Conservation (phyloP, 345 rosid genomes). For the Citrus reticulata region DNA sequence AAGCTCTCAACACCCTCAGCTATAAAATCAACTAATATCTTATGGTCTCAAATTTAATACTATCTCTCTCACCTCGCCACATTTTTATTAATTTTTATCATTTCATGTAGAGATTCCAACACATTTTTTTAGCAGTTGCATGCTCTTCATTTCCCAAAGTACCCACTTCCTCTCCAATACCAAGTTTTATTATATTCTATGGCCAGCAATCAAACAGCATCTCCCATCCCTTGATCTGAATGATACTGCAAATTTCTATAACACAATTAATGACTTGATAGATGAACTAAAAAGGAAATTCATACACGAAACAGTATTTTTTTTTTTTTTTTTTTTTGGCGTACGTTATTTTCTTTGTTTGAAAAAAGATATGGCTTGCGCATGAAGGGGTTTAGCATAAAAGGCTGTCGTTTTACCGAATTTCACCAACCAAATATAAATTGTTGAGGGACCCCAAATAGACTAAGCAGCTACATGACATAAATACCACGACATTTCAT, state of each 20-base stretch:
- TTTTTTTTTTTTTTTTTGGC: neutral
- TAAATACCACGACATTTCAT: slow-evolving; percentile 25
- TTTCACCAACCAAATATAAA: slow-evolving; percentile 41
- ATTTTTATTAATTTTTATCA: neutral
- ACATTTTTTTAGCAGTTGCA: neutral
- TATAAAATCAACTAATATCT: slow-evolving; percentile 17
- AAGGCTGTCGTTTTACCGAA: slow-evolving; percentile 17
- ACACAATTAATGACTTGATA: neutral
- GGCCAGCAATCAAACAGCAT: neutral
- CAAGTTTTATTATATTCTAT: neutral
- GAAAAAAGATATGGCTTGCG: slow-evolving; percentile 4
- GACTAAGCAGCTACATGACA: slow-evolving; percentile 31
- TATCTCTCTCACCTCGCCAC: neutral
- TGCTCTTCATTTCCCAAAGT: slow-evolving; percentile 4
- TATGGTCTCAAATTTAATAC: slow-evolving; percentile 20
- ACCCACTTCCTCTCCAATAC: neutral
- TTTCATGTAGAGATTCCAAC: neutral
- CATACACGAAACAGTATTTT: neutral
- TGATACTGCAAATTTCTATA: neutral
- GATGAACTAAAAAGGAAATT: neutral
- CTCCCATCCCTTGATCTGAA: neutral
- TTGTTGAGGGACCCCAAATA: slow-evolving; percentile 32
- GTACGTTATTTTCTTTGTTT: slow-evolving; percentile 1
- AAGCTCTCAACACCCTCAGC: slow-evolving; percentile 43
- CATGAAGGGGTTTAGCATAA: neutral